Evolutionary conservation across 257 asterid species (phyloP).

Genomic region (Misopates orontium): DNA sequence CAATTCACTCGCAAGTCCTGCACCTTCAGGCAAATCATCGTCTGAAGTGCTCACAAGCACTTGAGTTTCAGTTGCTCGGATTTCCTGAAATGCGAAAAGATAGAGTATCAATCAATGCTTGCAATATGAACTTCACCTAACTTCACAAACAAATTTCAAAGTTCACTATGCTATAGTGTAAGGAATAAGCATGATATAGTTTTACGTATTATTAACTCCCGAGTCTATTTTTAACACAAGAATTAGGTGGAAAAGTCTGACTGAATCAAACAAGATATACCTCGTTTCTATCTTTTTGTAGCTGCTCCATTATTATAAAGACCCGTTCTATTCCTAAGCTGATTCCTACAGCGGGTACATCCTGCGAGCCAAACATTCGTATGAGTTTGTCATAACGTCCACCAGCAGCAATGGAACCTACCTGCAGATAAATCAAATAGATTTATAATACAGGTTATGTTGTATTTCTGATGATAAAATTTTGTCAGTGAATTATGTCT

Average conservation of each 20-base stretch:
- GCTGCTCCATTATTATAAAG: constrained; percentile 84
- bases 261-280: constrained; percentile 30
- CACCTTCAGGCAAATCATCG: constrained; percentile 64
- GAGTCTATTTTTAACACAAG: not conserved
- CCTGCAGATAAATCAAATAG: constrained; percentile 56
- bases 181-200: not conserved
- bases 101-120: not conserved
- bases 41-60: constrained; percentile 82
- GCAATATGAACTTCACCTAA: not conserved
- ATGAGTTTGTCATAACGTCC: constrained; percentile 91
- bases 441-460: no score
- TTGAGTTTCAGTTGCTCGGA: constrained; percentile 81
- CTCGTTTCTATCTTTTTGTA: constrained; percentile 64
- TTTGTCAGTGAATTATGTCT: no score
- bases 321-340: constrained; percentile 96
- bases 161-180: not conserved
- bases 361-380: constrained; percentile 81
- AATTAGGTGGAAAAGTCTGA: not conserved
- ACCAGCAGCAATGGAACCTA: constrained; percentile 97
- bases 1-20: constrained; percentile 67
- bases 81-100: constrained; percentile 41
- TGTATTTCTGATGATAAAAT: no score
- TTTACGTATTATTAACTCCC: not conserved
- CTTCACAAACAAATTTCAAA: not conserved
- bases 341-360: constrained; percentile 92